phyloP scores from a whole-genome alignment of 257 asterid genomes.

The Haberlea rhodopensis region DNA sequence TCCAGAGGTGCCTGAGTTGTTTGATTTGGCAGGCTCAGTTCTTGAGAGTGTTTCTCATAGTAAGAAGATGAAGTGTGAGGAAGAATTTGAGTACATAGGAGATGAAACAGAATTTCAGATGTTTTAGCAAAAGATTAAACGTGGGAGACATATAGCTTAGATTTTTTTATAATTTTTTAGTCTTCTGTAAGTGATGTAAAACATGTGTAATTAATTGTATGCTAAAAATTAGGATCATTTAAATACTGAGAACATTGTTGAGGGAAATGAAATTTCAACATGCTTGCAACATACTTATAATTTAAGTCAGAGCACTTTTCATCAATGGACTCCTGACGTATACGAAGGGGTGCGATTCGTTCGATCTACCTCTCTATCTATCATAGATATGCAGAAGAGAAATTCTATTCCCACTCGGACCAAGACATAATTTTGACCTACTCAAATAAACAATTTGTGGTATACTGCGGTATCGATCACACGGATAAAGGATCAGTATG shows the following conservation, averaged over 20 bases:
- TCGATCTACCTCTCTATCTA: too few relatives aligned
- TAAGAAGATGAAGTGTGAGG: background rate
- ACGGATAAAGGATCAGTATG: too few relatives aligned
- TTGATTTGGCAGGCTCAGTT: slow-evolving; percentile 36
- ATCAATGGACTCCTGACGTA: too few relatives aligned
- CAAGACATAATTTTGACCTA: too few relatives aligned
- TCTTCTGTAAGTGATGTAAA: slow-evolving; percentile 16
- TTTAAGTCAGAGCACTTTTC: too few relatives aligned
- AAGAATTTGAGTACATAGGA: background rate
- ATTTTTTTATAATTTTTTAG: background rate
- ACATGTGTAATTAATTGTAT: slow-evolving; percentile 26
- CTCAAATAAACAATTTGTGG: too few relatives aligned
- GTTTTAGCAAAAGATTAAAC: slow-evolving; percentile 34
- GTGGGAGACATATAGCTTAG: slow-evolving; percentile 29
- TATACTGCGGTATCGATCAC: too few relatives aligned
- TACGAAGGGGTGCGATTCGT: too few relatives aligned
- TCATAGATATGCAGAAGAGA: too few relatives aligned
- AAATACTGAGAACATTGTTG: background rate
- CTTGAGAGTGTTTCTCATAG: background rate
- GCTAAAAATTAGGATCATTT: slow-evolving; percentile 12
- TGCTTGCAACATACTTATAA: too few relatives aligned
- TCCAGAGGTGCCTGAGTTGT: slow-evolving; percentile 63
- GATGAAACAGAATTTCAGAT: slow-evolving; percentile 43
- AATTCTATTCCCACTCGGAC: too few relatives aligned
- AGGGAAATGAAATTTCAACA: background rate